Base-by-base conservation (phyloP, 805 yeast species). In the Saccharomycopsis amapae region DNA sequence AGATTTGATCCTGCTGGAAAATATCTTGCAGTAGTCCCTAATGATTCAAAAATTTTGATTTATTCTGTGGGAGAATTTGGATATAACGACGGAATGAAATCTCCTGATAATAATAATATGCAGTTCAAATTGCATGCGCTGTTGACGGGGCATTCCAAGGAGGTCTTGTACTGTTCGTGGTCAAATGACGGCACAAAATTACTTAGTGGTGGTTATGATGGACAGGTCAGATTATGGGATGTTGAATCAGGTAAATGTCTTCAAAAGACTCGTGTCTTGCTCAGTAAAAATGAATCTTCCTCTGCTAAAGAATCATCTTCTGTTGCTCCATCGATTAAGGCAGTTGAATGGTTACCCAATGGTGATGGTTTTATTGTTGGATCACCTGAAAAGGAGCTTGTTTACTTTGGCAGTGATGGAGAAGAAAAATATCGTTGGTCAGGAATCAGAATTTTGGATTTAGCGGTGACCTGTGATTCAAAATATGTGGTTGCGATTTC, bases 1-100 rank as follows among this genome's bases (percentile, higher is more conserved):
- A 75, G 75, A 47, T 88, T 85, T 58, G 81, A 93, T 4, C 84
- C 87, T 38, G 73, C 75, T 62, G 96, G 96, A 2, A 72, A 70
- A 51, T 78, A 68, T 52, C 64, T 89, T 33, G 94, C 86, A n/a
- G 75, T 89, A 0, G 83, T 89, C 0, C 78, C 93, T 5, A 72
- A 77, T 13, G 94, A 86, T 58, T 71, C 77, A 5, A 67, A 71
- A 20, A 69, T 85, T 31, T 63, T 77, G 26, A 68, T 88, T 10
- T 87, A 85, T 65, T 82, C 81, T 58, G 82, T 80, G 2, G 58
- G 64, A 3, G 66, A 78, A 37, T 44, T 32, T 24, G 30, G 37
- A 10, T 46, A 40, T 24, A 34, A 46, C 19, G 33, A 69, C 66
- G 48, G 56, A 58, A 42, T 56, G 13, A 28, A 19, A 15, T n/a